A percentile compares a stretch with the other conserved stretches of the same genome.
Conservation (phyloP, 805 yeast species). For the Wickerhamiella occidentalis region DNA sequence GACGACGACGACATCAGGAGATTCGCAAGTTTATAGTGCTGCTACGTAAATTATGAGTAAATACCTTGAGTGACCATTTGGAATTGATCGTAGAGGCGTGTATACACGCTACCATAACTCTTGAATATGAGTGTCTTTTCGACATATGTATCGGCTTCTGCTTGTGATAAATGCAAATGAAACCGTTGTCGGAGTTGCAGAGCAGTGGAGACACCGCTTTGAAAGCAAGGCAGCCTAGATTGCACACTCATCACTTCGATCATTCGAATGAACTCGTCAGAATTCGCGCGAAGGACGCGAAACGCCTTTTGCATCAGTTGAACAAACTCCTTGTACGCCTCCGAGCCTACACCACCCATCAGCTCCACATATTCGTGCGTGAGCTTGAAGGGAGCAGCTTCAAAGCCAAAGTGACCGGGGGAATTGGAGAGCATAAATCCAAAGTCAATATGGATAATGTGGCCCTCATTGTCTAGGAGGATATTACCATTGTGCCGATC, state of each 20-base stretch:
- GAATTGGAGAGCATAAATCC: constrained; percentile 87
- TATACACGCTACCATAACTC: constrained; percentile 77
- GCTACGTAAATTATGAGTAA: constrained; percentile 30
- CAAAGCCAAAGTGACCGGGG: constrained; percentile 84
- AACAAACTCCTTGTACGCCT: constrained; percentile 47
- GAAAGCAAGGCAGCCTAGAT: constrained; percentile 82
- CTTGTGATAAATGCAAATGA: constrained; percentile 61
- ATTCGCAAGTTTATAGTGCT: not conserved
- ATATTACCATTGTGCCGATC: constrained; percentile 98
- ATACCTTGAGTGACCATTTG: constrained; percentile 93
- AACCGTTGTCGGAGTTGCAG: constrained; percentile 68
- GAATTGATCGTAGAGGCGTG: constrained; percentile 88
- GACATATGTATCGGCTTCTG: constrained; percentile 64
- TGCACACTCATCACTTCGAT: constrained; percentile 93
- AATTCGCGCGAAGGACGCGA: constrained; percentile 54
- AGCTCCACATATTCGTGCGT: constrained; percentile 82
- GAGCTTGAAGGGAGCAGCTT: constrained; percentile 92
- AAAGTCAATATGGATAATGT: constrained; percentile 80
- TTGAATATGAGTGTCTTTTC: constrained; percentile 65
- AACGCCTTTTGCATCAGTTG: constrained; percentile 60
- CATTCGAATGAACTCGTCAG: constrained; percentile 64
- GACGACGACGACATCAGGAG: not conserved
- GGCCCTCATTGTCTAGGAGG: constrained; percentile 92
- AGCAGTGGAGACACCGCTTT: constrained; percentile 74
- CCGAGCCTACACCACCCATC: constrained; percentile 65